Conservation (phyloP, 106 monocot species). For the Phalaenopsis equestris region DNA sequence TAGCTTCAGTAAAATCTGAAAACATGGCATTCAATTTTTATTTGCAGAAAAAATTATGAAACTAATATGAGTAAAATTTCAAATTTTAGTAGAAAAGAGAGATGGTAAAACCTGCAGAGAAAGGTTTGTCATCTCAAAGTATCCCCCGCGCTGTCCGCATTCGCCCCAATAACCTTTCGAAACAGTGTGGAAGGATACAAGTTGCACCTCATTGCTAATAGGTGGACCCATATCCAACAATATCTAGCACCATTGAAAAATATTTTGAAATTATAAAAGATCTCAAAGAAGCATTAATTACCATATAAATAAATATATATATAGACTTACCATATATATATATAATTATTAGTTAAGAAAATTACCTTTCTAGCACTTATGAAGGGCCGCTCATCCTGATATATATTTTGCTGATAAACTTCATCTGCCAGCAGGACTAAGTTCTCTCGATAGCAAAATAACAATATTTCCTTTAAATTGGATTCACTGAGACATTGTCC, state of each 20-base stretch:
- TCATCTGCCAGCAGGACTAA: slow-evolving; percentile 92
- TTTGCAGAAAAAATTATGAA: background rate
- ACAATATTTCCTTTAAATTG: slow-evolving; percentile 66
- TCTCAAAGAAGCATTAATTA: background rate
- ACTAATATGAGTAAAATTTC: background rate
- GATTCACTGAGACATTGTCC: slow-evolving; percentile 89
- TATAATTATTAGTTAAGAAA: background rate
- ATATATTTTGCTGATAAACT: slow-evolving; percentile 99
- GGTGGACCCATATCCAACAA: slow-evolving; percentile 89
- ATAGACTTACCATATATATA: too few relatives aligned
- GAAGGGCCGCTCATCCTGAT: slow-evolving; percentile 92
- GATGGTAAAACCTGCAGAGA: slow-evolving; percentile 50
- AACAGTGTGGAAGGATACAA: slow-evolving; percentile 97
- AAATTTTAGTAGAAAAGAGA: background rate
- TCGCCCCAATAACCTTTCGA: slow-evolving; percentile 99
- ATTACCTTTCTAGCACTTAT: slow-evolving; percentile 94
- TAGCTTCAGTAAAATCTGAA: background rate
- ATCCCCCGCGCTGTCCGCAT: slow-evolving; percentile 98
- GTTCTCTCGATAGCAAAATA: slow-evolving; percentile 72
- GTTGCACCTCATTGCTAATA: slow-evolving; percentile 79
- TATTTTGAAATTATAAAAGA: slow-evolving; percentile 1
- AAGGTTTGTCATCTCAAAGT: slow-evolving; percentile 98
- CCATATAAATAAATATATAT: too few relatives aligned
- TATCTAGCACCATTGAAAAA: slow-evolving; percentile 36
- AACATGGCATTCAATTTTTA: background rate